These are phyloP conservation scores for Aspergillus affinis DNA, from an alignment of 495 filamentous ascomycete species.

Conservation along the genomic window DNA sequence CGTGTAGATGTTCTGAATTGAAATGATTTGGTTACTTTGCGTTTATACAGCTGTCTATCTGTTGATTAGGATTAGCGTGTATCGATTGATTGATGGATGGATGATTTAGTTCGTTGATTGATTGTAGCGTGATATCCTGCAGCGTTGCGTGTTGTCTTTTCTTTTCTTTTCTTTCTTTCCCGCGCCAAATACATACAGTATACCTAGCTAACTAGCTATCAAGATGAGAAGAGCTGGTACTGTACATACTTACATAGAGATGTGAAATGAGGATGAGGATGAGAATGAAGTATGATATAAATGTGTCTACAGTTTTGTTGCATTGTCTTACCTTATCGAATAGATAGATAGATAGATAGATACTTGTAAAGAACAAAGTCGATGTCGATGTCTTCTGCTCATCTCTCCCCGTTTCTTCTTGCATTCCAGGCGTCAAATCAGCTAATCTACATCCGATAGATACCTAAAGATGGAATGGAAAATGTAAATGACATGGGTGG, in stretches of 20 bases:
- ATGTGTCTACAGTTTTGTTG: no score
- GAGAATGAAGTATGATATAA: not conserved
- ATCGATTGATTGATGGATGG: not conserved
- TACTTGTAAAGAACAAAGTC: no score
- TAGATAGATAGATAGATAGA: no score
- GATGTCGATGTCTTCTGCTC: no score
- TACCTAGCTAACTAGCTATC: not conserved
- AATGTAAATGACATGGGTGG: no score
- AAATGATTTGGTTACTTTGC: not conserved
- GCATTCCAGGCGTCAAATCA: no score
- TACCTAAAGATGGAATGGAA: no score
- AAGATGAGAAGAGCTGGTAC: not conserved
- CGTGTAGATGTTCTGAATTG: no score
- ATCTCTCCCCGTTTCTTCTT: no score
- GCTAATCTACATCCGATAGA: no score
- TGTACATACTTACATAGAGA: not conserved
- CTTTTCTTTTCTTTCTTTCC: not conserved
- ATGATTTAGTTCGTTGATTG: not conserved
- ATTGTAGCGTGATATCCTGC: not conserved
- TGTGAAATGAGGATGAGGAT: not conserved
- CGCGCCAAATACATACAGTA: no score
- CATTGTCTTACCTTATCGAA: no score
- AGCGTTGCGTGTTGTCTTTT: not conserved
- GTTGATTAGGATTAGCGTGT: not conserved
- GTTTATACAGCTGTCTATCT: not conserved